phyloP scores from a whole-genome alignment of 345 rosid species.

The Hirschfeldia incana region DNA sequence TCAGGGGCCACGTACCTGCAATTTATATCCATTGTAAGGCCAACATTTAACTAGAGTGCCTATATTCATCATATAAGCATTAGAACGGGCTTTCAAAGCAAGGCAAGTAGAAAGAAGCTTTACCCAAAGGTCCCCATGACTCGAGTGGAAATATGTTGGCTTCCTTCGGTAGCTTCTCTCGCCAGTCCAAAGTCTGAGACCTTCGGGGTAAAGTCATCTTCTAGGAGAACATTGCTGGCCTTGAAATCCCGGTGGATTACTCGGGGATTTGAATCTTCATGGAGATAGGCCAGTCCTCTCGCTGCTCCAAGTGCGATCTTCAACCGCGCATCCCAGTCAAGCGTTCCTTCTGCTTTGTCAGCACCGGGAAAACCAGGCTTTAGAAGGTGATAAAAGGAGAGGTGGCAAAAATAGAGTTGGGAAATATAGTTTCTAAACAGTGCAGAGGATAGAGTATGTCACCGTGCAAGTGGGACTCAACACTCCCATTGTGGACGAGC shows the following conservation, averaged over 20 bases:
- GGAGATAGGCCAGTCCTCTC: slow-evolving; percentile 97
- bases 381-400: slow-evolving; percentile 24
- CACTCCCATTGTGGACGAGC: slow-evolving; percentile 92
- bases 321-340: slow-evolving; percentile 96
- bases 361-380: slow-evolving; percentile 42
- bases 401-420: not conserved
- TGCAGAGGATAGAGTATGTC: slow-evolving; percentile 28
- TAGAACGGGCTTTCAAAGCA: not conserved
- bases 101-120: slow-evolving; percentile 4
- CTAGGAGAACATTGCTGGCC: slow-evolving; percentile 91
- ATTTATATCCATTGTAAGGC: slow-evolving; percentile 6
- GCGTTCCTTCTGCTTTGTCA: slow-evolving; percentile 68
- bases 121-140: slow-evolving; percentile 99
- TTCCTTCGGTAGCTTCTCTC: slow-evolving; percentile 99
- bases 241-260: slow-evolving; percentile 98
- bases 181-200: slow-evolving; percentile 99
- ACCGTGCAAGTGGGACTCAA: slow-evolving; percentile 99
- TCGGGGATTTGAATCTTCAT: slow-evolving; percentile 98
- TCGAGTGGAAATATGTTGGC: slow-evolving; percentile 90
- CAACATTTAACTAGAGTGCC: not conserved
- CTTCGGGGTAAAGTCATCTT: slow-evolving; percentile 91
- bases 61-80: slow-evolving; percentile 16
- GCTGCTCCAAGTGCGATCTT: slow-evolving; percentile 99
- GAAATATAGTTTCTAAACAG: slow-evolving; percentile 1
- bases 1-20: slow-evolving; percentile 99